Evolutionary conservation across 2,329 filamentous ascomycete genomes (phyloP), one percentile per base, ranked within the genome.

Genomic region (Microcera coccophila): DNA sequence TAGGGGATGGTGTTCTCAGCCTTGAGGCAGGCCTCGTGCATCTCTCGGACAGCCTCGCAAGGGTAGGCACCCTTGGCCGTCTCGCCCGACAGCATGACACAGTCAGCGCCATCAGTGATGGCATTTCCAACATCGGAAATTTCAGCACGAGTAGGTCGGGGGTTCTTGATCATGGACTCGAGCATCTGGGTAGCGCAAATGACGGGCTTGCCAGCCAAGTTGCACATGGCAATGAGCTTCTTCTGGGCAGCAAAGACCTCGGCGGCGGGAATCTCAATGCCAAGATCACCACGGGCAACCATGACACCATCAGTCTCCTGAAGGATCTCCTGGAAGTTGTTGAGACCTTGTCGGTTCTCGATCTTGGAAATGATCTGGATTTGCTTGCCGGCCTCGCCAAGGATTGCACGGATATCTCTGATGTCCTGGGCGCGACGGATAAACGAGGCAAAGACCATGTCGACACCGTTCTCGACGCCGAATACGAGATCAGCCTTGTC

Each of bases 211-310:
- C 93, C 93, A 58, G 90, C 90, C 65, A 96, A 84, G 79, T 98
- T 98, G 83, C 93, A 98, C 84, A 97, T 97, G 73, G 93, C 90
- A 71, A 98, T 98, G 81, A 98, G 90, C 88, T 98, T 98, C 86
- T 98, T 98, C 79, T 98, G 93, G 44, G 93, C 93, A 58, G 95
- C 89, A 72, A 98, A 98, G 56, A 98, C 93, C 79, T 98, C 93
- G 53, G 91, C 89, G 49, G 93, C 91, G 38, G 93, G 91, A 61
- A 98, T 98, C 75, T 98, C 93, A 61, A 98, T 98, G 77, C 93
- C 93, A 22, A 68, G 63, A 66, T 97, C 93, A 75, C 93, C 93
- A 82, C 93, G 91, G 62, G 93, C 93, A 58, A 98, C 93, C 93
- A 98, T 98, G 76, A 98, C 90, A 79, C 93, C 93, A 69, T 98